Evolutionary conservation across 2,329 filamentous ascomycete genomes (phyloP).

Genomic region (Thelonectria rubi): DNA sequence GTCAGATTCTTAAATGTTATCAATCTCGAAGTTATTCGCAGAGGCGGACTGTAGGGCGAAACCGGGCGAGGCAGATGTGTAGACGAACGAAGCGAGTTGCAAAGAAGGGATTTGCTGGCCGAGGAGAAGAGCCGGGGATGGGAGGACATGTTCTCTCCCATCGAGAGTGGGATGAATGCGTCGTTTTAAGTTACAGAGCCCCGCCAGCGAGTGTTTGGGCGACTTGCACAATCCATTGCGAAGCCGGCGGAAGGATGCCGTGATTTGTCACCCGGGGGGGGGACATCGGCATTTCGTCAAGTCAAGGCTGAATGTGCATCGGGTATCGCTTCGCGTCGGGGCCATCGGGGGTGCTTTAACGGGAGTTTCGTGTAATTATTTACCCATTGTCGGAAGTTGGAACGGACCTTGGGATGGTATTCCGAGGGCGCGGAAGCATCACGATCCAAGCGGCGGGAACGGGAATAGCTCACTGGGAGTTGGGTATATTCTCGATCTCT

Average conservation of each 20-base stretch:
- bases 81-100: background rate
- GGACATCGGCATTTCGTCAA: background rate
- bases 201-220: constrained; percentile 8
- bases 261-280: constrained; percentile 24
- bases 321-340: background rate
- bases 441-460: background rate
- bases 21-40: background rate
- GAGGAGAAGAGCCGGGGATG: background rate
- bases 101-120: background rate
- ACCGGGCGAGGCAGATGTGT: background rate
- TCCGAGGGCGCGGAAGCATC: background rate
- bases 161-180: constrained; percentile 20
- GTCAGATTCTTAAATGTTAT: constrained; percentile 5
- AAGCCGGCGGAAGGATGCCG: constrained; percentile 32
- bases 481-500: background rate
- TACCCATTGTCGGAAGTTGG: constrained; percentile 1
- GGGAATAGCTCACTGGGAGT: too few relatives aligned
- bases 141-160: background rate
- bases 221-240: constrained; percentile 17
- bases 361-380: background rate
- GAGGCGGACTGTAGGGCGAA: background rate
- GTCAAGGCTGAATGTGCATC: background rate
- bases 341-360: background rate
- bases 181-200: constrained; percentile 8
- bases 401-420: background rate